Base-by-base conservation (phyloP, 2,329 filamentous ascomycete genomes). In the Aurifilum marmelostoma region DNA sequence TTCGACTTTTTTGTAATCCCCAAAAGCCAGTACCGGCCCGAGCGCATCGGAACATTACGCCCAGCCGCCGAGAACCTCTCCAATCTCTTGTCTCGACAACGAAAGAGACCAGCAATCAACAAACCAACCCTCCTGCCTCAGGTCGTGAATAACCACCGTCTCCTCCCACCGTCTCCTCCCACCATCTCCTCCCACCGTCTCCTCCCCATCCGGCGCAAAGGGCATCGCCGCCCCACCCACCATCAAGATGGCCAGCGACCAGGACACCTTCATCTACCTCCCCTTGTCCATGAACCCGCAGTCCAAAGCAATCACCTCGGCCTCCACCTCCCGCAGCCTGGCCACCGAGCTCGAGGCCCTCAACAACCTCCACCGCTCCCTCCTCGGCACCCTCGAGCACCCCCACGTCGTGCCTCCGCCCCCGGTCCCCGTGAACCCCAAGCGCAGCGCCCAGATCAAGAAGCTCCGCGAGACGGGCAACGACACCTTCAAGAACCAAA, bases 391-490 rank as follows among this genome's bases (percentile, higher is more conserved):
- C 67, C 87, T 93, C 74, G 85, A 88, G 59, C 79, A 83, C 39
- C 88, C 91, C 7, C 85, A 88, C 69, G 85, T 82, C 62, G 84
- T 93, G 27, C 95, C 95, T 0, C 94, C 94, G 6, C 92, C 95
- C 0, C 96, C 96, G 0, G 87, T 97, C 56, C 94, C 94, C 70
- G 91, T 97, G 71, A 97, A 97, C 84, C 94, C 93, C 65, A 97
- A 97, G 83, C 93, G 95, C 76, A 90, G 88, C 73, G 93, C 92
- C 47, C 89, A 94, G 77, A 92, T 99, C 80, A 88, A 85, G 81
- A 98, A 98, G 83, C 89, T 98, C 73, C 92, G 94, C 78, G 96
- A 98, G 79, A 87, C 87, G 68, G 95, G 93, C 75, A 97, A 97
- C 83, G 83, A 83, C 69, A 89, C 92, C 74, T 95, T 92, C 84